Evolutionary conservation across 768 basidiomycete genomes (phyloP).

Genomic region (Tulasnella sp.): DNA sequence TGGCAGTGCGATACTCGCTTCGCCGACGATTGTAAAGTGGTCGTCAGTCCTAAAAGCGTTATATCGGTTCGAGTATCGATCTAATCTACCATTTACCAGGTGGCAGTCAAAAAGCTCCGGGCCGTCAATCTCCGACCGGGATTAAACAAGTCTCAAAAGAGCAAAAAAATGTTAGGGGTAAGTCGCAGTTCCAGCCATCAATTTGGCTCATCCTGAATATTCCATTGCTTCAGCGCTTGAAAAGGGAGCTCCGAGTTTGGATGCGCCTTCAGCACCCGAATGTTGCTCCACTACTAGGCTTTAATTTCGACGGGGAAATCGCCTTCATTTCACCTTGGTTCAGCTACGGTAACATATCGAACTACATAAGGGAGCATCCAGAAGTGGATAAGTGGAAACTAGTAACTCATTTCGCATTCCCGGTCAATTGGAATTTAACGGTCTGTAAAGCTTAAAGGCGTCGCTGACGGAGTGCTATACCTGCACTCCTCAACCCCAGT

Average conservation of each 20-base stretch:
- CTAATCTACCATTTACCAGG: background rate
- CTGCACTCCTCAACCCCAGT: background rate
- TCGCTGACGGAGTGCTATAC: background rate
- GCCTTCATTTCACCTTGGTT: background rate
- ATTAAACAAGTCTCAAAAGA: background rate
- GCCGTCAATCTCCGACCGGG: background rate
- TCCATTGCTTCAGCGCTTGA: background rate
- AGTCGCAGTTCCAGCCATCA: too few relatives aligned
- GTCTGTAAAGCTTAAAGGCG: background rate
- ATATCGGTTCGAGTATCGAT: too few relatives aligned
- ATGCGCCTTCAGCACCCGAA: background rate
- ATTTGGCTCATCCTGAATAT: too few relatives aligned
- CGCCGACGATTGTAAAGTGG: background rate
- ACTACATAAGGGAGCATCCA: background rate
- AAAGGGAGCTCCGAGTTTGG: background rate
- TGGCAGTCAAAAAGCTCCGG: background rate
- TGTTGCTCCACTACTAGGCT: slow-evolving; percentile 1
- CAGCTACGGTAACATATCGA: background rate
- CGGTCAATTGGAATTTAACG: too few relatives aligned
- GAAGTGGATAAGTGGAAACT: background rate
- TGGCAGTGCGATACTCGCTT: background rate
- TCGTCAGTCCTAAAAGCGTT: too few relatives aligned
- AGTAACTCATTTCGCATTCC: background rate
- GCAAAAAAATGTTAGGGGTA: background rate
- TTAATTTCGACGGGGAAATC: background rate